Conservation (phyloP, 495 filamentous ascomycete species). For the Penicillium taxi region DNA sequence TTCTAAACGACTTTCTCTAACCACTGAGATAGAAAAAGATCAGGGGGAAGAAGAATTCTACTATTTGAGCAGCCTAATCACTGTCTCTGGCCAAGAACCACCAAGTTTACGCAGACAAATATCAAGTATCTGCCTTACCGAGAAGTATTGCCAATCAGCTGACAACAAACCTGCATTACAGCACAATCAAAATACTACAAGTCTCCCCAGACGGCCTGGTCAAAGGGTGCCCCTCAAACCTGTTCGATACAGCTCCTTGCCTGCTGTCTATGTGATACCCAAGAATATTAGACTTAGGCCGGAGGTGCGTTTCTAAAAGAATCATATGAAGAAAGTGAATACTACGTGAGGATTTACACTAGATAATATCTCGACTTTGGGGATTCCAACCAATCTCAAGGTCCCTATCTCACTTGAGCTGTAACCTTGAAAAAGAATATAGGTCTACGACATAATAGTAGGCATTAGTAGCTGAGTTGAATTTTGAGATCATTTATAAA, state of each 20-base stretch:
- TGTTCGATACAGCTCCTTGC: constrained; percentile 17
- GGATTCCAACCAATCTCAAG: neutral
- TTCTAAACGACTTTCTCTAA: too few relatives aligned
- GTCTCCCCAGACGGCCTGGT: constrained; percentile 10
- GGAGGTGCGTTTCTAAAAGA: constrained; percentile 19
- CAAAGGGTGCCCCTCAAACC: constrained; percentile 6
- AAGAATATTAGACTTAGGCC: constrained; percentile 11
- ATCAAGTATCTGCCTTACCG: neutral
- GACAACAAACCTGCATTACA: neutral
- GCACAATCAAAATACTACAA: constrained; percentile 15
- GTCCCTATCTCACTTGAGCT: neutral
- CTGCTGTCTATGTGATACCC: constrained; percentile 11
- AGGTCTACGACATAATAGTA: neutral
- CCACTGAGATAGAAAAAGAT: constrained; percentile 3
- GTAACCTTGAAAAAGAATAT: neutral
- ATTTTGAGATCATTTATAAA: too few relatives aligned
- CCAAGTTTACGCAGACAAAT: too few relatives aligned
- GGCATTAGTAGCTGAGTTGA: too few relatives aligned
- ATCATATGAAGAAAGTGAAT: too few relatives aligned
- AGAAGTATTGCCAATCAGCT: neutral
- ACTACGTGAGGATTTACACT: neutral
- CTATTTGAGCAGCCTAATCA: constrained; percentile 21
- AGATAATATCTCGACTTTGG: neutral
- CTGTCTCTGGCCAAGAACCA: constrained; percentile 11
- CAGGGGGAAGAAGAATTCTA: constrained; percentile 17